These are phyloP conservation scores for Cercospora nicotianae DNA, from an alignment of 2,329 filamentous ascomycete species.

Conservation along the genomic window DNA sequence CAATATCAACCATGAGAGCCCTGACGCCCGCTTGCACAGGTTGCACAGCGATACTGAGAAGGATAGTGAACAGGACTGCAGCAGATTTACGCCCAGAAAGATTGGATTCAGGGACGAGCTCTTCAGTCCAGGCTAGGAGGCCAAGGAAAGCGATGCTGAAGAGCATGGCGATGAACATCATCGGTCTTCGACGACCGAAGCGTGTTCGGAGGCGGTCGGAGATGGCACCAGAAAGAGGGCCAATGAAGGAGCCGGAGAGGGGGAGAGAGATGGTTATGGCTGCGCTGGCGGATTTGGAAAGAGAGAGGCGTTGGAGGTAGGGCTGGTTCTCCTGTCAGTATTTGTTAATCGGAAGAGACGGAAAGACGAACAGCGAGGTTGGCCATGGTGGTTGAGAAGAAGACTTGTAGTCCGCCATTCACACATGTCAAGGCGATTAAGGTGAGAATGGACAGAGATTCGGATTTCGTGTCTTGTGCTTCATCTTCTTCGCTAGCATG, in stretches of 20 bases:
- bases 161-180: slow-evolving; percentile 23
- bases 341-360: not conserved
- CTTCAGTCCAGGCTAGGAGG: slow-evolving; percentile 22
- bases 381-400: slow-evolving; percentile 29
- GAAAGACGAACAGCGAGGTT: slow-evolving; percentile 20
- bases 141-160: slow-evolving; percentile 12
- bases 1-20: slow-evolving; percentile 24
- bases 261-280: slow-evolving; percentile 26
- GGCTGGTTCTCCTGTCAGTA: slow-evolving; percentile 10
- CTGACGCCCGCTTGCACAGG: slow-evolving; percentile 25
- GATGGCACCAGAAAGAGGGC: slow-evolving; percentile 13
- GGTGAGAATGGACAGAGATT: slow-evolving; percentile 16
- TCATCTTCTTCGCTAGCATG: not conserved
- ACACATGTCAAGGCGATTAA: slow-evolving; percentile 24
- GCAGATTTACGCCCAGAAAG: not conserved
- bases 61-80: slow-evolving; percentile 19
- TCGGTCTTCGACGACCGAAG: slow-evolving; percentile 22
- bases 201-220: slow-evolving; percentile 20
- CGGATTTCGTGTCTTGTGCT: not conserved
- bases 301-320: slow-evolving; percentile 25
- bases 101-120: slow-evolving; percentile 6
- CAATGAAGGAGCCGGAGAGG: slow-evolving; percentile 24
- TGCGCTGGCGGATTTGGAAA: slow-evolving; percentile 26
- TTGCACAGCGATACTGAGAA: slow-evolving; percentile 20
- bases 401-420: slow-evolving; percentile 29